A percentile compares a stretch with the other conserved stretches of the same genome.
Conservation (phyloP, 257 asterid species). For the Salvia splendens region DNA sequence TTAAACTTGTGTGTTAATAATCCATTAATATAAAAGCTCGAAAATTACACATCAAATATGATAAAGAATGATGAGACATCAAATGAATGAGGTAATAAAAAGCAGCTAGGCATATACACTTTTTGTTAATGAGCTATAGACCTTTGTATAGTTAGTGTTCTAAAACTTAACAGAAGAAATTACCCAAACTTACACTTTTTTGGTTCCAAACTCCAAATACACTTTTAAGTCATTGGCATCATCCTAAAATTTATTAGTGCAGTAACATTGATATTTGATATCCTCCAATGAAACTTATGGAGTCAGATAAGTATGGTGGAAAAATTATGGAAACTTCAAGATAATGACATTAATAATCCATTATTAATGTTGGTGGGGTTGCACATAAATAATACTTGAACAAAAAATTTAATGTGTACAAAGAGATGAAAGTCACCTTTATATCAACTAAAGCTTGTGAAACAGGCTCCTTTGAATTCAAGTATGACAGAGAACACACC, state of each 20-base stretch:
- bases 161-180: slow-evolving; percentile 18
- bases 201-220: slow-evolving; percentile 12
- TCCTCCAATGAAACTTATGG: slow-evolving; percentile 9
- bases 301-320: slow-evolving; percentile 14
- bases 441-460: slow-evolving; percentile 82
- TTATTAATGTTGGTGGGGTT: slow-evolving; percentile 8
- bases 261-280: neutral
- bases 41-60: too few relatives aligned
- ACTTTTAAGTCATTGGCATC: slow-evolving; percentile 11
- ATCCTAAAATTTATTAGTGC: slow-evolving; percentile 15
- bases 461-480: slow-evolving; percentile 71
- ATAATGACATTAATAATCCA: neutral
- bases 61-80: slow-evolving; percentile 21
- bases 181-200: slow-evolving; percentile 3
- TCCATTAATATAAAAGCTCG: too few relatives aligned
- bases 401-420: neutral
- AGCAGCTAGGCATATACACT: slow-evolving; percentile 22
- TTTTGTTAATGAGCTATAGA: slow-evolving; percentile 3
- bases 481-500: slow-evolving; percentile 70
- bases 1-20: too few relatives aligned
- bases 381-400: neutral
- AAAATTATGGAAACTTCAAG: neutral
- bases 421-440: slow-evolving; percentile 58
- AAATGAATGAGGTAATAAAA: slow-evolving; percentile 13
- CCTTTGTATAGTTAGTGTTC: slow-evolving; percentile 2